Evolutionary conservation across 441 rosid species (phyloP).

Genomic region (Arabidopsis hybrid): DNA sequence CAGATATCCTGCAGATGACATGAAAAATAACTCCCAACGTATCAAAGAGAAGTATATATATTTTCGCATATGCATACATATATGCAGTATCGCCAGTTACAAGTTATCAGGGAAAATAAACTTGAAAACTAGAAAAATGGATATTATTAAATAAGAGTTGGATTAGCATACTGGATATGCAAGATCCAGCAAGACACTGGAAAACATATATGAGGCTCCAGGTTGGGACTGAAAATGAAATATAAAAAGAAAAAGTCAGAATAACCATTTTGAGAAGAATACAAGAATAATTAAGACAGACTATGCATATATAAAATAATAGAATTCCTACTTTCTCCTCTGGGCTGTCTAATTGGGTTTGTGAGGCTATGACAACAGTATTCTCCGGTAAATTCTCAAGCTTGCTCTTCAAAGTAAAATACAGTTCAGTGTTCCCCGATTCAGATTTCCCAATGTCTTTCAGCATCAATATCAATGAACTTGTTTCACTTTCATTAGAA

Average conservation of each 20-base stretch:
- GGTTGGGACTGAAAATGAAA: conserved; percentile 77
- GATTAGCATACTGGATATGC: conserved; percentile 79
- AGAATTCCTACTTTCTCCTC: conserved; percentile 78
- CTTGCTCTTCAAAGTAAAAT: conserved; percentile 69
- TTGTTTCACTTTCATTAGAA: conserved; percentile 65
- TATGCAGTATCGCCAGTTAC: neutral
- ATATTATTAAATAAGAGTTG: neutral
- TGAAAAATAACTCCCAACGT: conserved; percentile 5
- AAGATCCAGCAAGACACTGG: conserved; percentile 79
- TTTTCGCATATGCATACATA: neutral
- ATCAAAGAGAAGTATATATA: conserved; percentile 3
- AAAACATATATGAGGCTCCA: conserved; percentile 46
- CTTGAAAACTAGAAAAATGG: neutral
- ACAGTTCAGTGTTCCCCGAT: conserved; percentile 77
- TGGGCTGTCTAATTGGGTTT: conserved; percentile 85
- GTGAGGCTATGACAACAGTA: conserved; percentile 85
- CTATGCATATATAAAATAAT: conserved; percentile 11
- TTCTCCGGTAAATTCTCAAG: conserved; percentile 79
- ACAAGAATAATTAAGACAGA: neutral
- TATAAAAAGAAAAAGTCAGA: conserved; percentile 2
- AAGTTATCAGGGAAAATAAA: conserved; percentile 13
- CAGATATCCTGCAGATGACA: conserved; percentile 73
- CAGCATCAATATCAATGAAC: conserved; percentile 78
- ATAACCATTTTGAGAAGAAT: conserved; percentile 13
- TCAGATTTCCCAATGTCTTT: conserved; percentile 93